These are phyloP conservation scores for Aspergillus brasiliensis DNA, from an alignment of 2,329 filamentous ascomycete genomes.

Conservation along the genomic window DNA sequence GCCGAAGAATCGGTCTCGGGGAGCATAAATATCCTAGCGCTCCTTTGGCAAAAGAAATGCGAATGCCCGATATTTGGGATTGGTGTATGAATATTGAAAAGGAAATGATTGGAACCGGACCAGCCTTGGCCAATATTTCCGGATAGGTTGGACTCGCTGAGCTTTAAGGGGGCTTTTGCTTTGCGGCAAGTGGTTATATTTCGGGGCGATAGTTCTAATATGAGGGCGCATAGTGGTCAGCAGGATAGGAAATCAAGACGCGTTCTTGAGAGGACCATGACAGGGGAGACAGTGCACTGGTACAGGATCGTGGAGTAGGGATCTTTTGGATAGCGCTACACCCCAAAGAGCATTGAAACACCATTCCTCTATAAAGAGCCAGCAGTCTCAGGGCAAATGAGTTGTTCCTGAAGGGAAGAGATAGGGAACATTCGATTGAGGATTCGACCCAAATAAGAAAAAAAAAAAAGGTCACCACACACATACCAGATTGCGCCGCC, in stretches of 20 bases:
- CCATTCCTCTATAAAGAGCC: not conserved
- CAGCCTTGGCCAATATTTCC: slow-evolving; percentile 27
- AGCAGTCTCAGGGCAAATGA: slow-evolving; percentile 1
- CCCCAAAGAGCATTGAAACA: not conserved
- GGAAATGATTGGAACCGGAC: slow-evolving; percentile 24
- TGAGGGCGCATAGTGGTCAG: slow-evolving; percentile 17
- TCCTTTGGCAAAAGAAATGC: slow-evolving; percentile 1
- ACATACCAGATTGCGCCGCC: slow-evolving; percentile 25
- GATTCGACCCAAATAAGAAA: not conserved
- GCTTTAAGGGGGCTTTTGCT: not conserved
- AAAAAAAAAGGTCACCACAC: slow-evolving; percentile 8
- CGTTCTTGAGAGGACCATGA: not conserved
- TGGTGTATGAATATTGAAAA: not conserved
- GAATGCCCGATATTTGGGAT: not conserved
- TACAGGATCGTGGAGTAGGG: not conserved
- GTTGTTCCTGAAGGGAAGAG: not conserved
- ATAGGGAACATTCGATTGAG: not conserved
- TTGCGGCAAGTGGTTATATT: not conserved
- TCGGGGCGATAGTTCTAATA: slow-evolving; percentile 16
- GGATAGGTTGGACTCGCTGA: slow-evolving; percentile 1
- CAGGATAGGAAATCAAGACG: slow-evolving; percentile 11
- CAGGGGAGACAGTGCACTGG: not conserved
- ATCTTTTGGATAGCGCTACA: not conserved
- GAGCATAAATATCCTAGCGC: slow-evolving; percentile 11
- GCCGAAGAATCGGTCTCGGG: not conserved